Evolutionary conservation across 495 filamentous ascomycete species (phyloP).

Genomic region (Aspergillus ellipticus): DNA sequence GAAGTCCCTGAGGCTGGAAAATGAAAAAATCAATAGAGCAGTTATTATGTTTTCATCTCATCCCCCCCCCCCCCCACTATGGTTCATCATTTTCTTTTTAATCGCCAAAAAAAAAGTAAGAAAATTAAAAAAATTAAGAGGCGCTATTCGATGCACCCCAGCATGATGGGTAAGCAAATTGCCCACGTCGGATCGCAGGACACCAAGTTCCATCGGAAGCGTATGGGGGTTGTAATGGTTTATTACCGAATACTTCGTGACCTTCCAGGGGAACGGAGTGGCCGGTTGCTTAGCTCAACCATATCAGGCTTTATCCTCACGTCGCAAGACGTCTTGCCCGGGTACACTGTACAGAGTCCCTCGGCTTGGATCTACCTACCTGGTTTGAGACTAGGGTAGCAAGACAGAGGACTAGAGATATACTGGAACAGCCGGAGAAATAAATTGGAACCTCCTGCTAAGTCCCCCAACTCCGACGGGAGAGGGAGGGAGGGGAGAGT

Average conservation of each 20-base stretch:
- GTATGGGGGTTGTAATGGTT: not conserved
- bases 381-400: not conserved
- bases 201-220: not conserved
- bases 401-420: not conserved
- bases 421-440: not conserved
- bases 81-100: too few relatives aligned
- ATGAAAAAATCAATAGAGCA: not conserved
- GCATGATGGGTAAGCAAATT: not conserved
- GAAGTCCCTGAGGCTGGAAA: not conserved
- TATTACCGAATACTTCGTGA: not conserved
- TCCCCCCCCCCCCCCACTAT: too few relatives aligned
- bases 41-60: not conserved
- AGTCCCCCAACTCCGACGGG: constrained; percentile 11
- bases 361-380: not conserved
- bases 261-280: not conserved
- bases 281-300: constrained; percentile 1
- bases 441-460: not conserved
- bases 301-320: not conserved
- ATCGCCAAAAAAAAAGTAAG: not conserved
- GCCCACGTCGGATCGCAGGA: not conserved
- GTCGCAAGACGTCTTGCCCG: not conserved
- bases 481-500: constrained; percentile 20
- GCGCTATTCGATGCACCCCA: too few relatives aligned
- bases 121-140: too few relatives aligned
- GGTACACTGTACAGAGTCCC: not conserved